Evolutionary conservation across 2,329 filamentous ascomycete species (phyloP).

Genomic region (Colletotrichum abscissum): DNA sequence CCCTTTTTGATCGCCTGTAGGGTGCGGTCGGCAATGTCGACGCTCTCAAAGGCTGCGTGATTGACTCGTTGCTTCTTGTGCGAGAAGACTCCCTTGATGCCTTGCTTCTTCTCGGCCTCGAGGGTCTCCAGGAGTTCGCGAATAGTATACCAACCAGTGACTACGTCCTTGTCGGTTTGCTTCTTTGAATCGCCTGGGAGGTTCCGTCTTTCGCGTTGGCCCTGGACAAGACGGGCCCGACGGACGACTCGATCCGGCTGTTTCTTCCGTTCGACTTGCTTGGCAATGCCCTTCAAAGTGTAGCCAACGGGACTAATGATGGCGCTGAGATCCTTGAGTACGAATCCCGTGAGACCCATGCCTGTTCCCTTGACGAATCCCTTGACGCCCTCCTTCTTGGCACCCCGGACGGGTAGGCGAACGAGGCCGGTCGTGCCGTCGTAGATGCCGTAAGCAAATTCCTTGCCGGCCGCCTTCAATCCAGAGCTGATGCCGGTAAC

Average conservation of each 20-base stretch:
- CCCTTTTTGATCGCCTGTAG: conserved; percentile 59
- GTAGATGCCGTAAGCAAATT: conserved; percentile 72
- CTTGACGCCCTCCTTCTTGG: conserved; percentile 60
- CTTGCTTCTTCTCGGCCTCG: conserved; percentile 46
- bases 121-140: conserved; percentile 52
- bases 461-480: conserved; percentile 68
- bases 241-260: conserved; percentile 66
- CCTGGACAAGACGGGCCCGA: conserved; percentile 68
- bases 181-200: conserved; percentile 47
- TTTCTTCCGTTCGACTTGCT: conserved; percentile 65
- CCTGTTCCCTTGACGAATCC: conserved; percentile 66
- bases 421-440: conserved; percentile 74
- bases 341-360: conserved; percentile 71
- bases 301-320: conserved; percentile 71
- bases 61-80: conserved; percentile 51
- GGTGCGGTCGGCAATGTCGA: conserved; percentile 57
- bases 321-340: conserved; percentile 74
- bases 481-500: conserved; percentile 75
- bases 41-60: conserved; percentile 60
- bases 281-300: conserved; percentile 71
- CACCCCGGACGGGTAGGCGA: conserved; percentile 67
- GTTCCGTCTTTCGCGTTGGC: conserved; percentile 56
- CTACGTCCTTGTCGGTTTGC: conserved; percentile 44
- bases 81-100: conserved; percentile 45
- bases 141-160: conserved; percentile 55